Conservation (phyloP, 2,329 filamentous ascomycete genomes). For the Xylariaceae sp. region DNA sequence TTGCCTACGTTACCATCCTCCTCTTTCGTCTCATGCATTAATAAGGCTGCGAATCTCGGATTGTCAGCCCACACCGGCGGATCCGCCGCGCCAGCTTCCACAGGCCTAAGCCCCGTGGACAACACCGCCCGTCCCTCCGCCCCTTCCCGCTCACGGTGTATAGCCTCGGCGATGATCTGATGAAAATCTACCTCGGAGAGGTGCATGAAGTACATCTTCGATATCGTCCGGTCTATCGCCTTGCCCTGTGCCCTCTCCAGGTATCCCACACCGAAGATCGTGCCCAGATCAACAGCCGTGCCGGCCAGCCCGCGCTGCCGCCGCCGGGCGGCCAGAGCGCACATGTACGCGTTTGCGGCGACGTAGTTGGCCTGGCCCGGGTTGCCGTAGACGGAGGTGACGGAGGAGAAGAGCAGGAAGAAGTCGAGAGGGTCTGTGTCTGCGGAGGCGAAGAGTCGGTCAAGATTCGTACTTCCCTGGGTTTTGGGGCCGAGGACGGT, state of each 20-base stretch:
- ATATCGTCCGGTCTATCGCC: slow-evolving; percentile 31
- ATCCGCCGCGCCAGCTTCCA: slow-evolving; percentile 8
- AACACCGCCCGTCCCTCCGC: slow-evolving; percentile 22
- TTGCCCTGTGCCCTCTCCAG: slow-evolving; percentile 12
- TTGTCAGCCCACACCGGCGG: slow-evolving; percentile 25
- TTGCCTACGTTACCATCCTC: not conserved
- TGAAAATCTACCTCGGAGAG: slow-evolving; percentile 42
- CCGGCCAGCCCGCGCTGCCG: slow-evolving; percentile 39
- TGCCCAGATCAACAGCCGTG: slow-evolving; percentile 43
- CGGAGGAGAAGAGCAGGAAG: slow-evolving; percentile 42
- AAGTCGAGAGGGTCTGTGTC: slow-evolving; percentile 40
- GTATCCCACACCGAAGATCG: slow-evolving; percentile 35
- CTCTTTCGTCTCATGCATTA: slow-evolving; percentile 10
- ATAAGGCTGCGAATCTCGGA: slow-evolving; percentile 29
- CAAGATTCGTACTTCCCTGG: slow-evolving; percentile 18
- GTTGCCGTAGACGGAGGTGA: slow-evolving; percentile 35
- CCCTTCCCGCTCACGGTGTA: slow-evolving; percentile 28
- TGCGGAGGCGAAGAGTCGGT: slow-evolving; percentile 2
- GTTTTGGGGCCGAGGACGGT: slow-evolving; percentile 30
- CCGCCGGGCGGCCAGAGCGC: slow-evolving; percentile 39
- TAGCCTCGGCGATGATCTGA: slow-evolving; percentile 41
- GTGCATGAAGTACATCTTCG: slow-evolving; percentile 30
- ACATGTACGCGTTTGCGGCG: slow-evolving; percentile 44
- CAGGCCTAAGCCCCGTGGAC: slow-evolving; percentile 12
- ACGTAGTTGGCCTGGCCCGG: slow-evolving; percentile 43